Percentiles rank a stretch among this genome's conserved stretches.
Evolutionary conservation across 306 rosid species (phyloP).

Genomic region (Astragalus glycyphyllos): DNA sequence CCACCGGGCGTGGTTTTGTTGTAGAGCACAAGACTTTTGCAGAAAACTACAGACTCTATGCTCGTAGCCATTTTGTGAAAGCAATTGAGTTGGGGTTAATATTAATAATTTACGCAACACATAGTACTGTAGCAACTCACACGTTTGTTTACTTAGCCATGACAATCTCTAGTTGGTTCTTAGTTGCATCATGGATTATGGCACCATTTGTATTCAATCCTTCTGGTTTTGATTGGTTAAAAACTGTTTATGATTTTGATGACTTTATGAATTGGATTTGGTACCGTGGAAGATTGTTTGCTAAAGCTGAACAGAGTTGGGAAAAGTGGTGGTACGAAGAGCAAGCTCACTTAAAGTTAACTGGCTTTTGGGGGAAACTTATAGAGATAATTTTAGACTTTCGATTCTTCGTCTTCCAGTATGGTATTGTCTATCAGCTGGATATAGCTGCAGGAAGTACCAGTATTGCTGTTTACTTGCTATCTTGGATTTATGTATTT

Average conservation of each 20-base stretch:
- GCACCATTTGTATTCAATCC: conserved; percentile 89
- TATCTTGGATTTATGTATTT: conserved; percentile 81
- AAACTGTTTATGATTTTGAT: conserved; percentile 78
- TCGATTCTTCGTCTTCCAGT: conserved; percentile 85
- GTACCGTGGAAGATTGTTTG: conserved; percentile 75
- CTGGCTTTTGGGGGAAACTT: conserved; percentile 81
- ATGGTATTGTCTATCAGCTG: conserved; percentile 77
- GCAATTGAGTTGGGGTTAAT: conserved; percentile 85
- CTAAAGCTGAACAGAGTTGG: conserved; percentile 95
- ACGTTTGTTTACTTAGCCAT: conserved; percentile 76
- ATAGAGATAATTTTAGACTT: conserved; percentile 78
- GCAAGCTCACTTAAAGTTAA: conserved; percentile 77
- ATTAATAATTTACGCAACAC: conserved; percentile 68
- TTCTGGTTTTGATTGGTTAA: conserved; percentile 92
- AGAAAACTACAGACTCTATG: conserved; percentile 85
- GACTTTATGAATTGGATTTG: conserved; percentile 89
- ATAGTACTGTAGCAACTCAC: conserved; percentile 62
- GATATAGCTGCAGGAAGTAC: conserved; percentile 70
- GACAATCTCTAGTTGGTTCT: conserved; percentile 86
- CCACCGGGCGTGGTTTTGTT: conserved; percentile 94
- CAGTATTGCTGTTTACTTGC: conserved; percentile 70
- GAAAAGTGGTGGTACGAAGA: conserved; percentile 97
- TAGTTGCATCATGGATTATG: conserved; percentile 80
- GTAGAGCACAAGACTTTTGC: conserved; percentile 89
- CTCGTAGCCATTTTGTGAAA: conserved; percentile 94